These are phyloP conservation scores for Apiospora aurea DNA, from an alignment of 2,329 filamentous ascomycete species.

Conservation along the genomic window DNA sequence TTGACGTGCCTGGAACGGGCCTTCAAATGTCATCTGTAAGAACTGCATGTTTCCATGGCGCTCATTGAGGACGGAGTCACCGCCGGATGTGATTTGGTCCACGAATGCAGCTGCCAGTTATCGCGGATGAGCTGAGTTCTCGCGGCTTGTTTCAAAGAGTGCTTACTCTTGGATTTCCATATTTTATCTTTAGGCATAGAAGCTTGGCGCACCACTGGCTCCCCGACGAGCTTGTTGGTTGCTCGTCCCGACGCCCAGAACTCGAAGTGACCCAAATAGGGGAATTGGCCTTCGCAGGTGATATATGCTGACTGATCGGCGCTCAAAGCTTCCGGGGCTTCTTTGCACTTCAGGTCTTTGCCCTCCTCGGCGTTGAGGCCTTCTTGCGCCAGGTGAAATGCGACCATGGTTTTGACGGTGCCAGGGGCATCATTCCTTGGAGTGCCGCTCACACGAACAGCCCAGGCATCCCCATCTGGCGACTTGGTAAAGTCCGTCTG, in stretches of 20 bases:
- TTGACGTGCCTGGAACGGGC: slow-evolving; percentile 90
- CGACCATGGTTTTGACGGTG: slow-evolving; percentile 75
- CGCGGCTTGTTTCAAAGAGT: slow-evolving; percentile 55
- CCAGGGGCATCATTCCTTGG: slow-evolving; percentile 72
- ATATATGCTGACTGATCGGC: slow-evolving; percentile 80
- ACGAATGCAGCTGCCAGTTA: slow-evolving; percentile 64
- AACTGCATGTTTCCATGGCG: slow-evolving; percentile 82
- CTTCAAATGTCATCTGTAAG: slow-evolving; percentile 90
- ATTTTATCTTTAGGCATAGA: slow-evolving; percentile 70
- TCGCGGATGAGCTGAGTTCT: slow-evolving; percentile 76
- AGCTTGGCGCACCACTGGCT: slow-evolving; percentile 77
- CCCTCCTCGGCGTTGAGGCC: slow-evolving; percentile 57
- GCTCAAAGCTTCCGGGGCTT: slow-evolving; percentile 75
- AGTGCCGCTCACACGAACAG: slow-evolving; percentile 82
- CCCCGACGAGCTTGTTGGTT: slow-evolving; percentile 61
- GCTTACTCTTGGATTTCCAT: slow-evolving; percentile 81
- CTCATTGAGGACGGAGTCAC: slow-evolving; percentile 75
- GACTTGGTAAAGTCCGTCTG: slow-evolving; percentile 95
- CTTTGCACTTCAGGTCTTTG: slow-evolving; percentile 72
- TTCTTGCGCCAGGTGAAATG: slow-evolving; percentile 65
- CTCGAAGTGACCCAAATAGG: slow-evolving; percentile 70
- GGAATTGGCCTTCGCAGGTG: slow-evolving; percentile 70
- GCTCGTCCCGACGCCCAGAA: slow-evolving; percentile 71
- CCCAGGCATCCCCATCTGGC: slow-evolving; percentile 93
- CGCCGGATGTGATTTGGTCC: slow-evolving; percentile 58